A percentile compares a stretch with the other conserved stretches of the same genome.
These are phyloP conservation scores for Austroboletus niveus DNA, from an alignment of 1,284 basidiomycete species.

Conservation along the genomic window DNA sequence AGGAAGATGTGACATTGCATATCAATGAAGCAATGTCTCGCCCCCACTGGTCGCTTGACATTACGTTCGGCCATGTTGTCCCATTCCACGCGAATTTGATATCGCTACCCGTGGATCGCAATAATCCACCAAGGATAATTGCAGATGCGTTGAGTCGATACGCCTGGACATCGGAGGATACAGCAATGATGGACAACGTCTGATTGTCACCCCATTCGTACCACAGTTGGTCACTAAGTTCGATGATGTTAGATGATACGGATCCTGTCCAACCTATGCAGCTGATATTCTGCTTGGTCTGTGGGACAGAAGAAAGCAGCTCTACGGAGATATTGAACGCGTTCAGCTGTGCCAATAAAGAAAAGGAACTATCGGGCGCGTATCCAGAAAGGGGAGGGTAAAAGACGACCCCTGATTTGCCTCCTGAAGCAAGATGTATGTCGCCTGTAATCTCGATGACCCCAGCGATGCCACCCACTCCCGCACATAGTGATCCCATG, in stretches of 20 bases:
- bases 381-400: background rate
- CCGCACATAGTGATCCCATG: too few relatives aligned
- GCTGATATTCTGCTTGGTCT: slow-evolving; percentile 6
- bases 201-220: background rate
- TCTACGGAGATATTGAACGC: slow-evolving; percentile 8
- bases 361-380: background rate
- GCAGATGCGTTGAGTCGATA: too few relatives aligned
- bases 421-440: background rate
- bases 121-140: too few relatives aligned
- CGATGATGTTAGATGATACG: background rate
- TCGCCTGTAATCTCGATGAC: too few relatives aligned
- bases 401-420: background rate
- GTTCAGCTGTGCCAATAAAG: background rate
- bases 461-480: too few relatives aligned
- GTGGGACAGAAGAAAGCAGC: background rate
- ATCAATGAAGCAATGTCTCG: background rate
- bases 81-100: background rate
- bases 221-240: background rate
- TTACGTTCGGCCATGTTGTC: slow-evolving; percentile 1
- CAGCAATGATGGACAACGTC: background rate
- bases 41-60: background rate
- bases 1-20: background rate
- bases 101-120: too few relatives aligned
- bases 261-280: background rate
- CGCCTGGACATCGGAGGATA: too few relatives aligned